Conservation (phyloP, 345 rosid genomes). For the rapeseed (Brassica napus) region DNA sequence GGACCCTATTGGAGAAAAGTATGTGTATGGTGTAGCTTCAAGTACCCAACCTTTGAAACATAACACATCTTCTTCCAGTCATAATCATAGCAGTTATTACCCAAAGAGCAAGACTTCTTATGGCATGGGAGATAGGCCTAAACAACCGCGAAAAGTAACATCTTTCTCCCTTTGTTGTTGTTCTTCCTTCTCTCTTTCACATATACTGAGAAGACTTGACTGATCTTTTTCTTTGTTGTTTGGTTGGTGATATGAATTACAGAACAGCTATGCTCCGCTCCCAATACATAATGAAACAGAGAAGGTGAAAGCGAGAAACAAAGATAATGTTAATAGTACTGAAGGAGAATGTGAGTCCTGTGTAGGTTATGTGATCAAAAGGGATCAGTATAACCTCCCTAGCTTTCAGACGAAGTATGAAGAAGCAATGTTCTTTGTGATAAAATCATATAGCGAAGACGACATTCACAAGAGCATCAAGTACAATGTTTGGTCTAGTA, state of each 20-base stretch:
- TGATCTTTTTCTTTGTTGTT: not conserved
- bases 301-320: constrained; percentile 43
- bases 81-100: constrained; percentile 31
- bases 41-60: constrained; percentile 41
- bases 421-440: no score
- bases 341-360: constrained; percentile 47
- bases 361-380: constrained; percentile 38
- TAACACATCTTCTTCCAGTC: constrained; percentile 47
- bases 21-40: constrained; percentile 37
- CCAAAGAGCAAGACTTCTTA: constrained; percentile 40
- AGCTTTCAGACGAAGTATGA: constrained; percentile 51
- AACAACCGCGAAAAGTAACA: constrained; percentile 45
- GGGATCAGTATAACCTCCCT: constrained; percentile 54
- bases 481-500: constrained; percentile 74
- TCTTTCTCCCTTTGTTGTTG: constrained; percentile 4
- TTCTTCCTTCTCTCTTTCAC: constrained; percentile 6
- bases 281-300: constrained; percentile 43
- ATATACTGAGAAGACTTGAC: not conserved
- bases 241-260: constrained; percentile 17
- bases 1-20: constrained; percentile 44
- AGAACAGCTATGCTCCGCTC: constrained; percentile 36
- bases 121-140: constrained; percentile 42
- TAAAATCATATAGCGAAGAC: constrained; percentile 73
- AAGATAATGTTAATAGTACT: constrained; percentile 33
- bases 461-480: constrained; percentile 68